Conservation (phyloP, 139 green algal genomes). For the Prasinococcaceae sp. region DNA sequence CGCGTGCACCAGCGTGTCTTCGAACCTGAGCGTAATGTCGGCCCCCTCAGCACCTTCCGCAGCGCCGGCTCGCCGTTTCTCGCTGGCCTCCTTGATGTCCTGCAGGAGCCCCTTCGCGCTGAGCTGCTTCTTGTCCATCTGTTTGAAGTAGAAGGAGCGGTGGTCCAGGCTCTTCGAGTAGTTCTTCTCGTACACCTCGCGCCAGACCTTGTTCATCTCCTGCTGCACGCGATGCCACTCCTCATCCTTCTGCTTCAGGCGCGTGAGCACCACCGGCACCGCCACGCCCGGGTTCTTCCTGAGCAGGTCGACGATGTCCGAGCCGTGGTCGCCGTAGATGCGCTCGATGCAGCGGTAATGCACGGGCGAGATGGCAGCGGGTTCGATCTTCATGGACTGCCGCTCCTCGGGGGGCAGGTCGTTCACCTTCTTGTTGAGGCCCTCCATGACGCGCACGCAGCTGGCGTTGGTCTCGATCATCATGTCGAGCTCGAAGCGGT, state of each 20-base stretch:
- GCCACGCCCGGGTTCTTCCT: slow-evolving; percentile 67
- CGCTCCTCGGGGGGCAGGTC: slow-evolving; percentile 45
- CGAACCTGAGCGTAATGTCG: slow-evolving; percentile 3
- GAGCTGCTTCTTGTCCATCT: slow-evolving; percentile 89
- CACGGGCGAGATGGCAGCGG: slow-evolving; percentile 6
- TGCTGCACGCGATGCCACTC: slow-evolving; percentile 61
- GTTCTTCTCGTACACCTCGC: slow-evolving; percentile 84
- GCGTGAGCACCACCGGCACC: slow-evolving; percentile 64
- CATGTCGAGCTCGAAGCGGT: slow-evolving; percentile 95
- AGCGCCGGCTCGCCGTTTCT: slow-evolving; percentile 31
- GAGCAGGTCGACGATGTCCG: slow-evolving; percentile 61
- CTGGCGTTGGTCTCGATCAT: slow-evolving; percentile 65
- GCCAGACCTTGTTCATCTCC: slow-evolving; percentile 57
- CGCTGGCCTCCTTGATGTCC: slow-evolving; percentile 76
- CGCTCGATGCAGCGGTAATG: slow-evolving; percentile 46
- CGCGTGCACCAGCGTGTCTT: not conserved
- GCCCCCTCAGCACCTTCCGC: slow-evolving; percentile 1
- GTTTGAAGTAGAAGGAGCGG: slow-evolving; percentile 99
- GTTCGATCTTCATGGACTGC: not conserved
- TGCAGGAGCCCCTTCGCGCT: slow-evolving; percentile 66
- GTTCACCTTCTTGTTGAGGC: slow-evolving; percentile 39
- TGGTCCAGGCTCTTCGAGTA: slow-evolving; percentile 97
- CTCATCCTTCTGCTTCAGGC: slow-evolving; percentile 81
- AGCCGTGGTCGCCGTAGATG: slow-evolving; percentile 63
- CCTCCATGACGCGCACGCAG: slow-evolving; percentile 23